phyloP scores from a whole-genome alignment of 176 grass and related monocot species.

The Pontederia crassipes region DNA sequence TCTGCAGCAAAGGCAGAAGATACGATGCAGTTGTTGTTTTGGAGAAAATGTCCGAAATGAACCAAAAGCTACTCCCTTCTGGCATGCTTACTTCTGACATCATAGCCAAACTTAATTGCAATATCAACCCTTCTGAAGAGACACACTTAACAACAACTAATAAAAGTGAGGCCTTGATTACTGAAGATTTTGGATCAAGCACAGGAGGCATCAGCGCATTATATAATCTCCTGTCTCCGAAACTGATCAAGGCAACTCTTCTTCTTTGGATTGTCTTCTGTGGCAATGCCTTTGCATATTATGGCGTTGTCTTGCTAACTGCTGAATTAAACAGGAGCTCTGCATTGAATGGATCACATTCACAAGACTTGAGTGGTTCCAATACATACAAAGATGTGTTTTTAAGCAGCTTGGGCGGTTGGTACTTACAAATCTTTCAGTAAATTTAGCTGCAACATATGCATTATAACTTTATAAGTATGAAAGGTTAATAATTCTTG shows the following conservation, averaged over 20 bases:
- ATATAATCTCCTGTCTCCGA: constrained; percentile 71
- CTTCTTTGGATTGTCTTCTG: constrained; percentile 82
- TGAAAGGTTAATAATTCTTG: neutral
- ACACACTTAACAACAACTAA: constrained; percentile 28
- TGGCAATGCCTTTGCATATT: constrained; percentile 85
- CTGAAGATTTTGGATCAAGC: constrained; percentile 26
- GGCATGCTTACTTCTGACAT: constrained; percentile 41
- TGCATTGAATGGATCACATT: constrained; percentile 17
- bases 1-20: constrained; percentile 80
- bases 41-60: constrained; percentile 66
- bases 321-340: constrained; percentile 66
- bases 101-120: constrained; percentile 42
- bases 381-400: constrained; percentile 80
- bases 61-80: constrained; percentile 50
- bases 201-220: constrained; percentile 44
- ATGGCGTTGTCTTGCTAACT: constrained; percentile 75
- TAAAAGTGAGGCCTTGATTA: constrained; percentile 24
- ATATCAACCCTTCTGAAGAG: constrained; percentile 36
- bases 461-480: neutral
- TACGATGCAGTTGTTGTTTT: constrained; percentile 57
- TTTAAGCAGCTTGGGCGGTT: constrained; percentile 84
- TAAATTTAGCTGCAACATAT: neutral
- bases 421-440: neutral
- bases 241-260: constrained; percentile 56
- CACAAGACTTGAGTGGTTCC: constrained; percentile 25